phyloP scores from a whole-genome alignment of 1,284 basidiomycete species.

The Sporisorium exsertum region DNA sequence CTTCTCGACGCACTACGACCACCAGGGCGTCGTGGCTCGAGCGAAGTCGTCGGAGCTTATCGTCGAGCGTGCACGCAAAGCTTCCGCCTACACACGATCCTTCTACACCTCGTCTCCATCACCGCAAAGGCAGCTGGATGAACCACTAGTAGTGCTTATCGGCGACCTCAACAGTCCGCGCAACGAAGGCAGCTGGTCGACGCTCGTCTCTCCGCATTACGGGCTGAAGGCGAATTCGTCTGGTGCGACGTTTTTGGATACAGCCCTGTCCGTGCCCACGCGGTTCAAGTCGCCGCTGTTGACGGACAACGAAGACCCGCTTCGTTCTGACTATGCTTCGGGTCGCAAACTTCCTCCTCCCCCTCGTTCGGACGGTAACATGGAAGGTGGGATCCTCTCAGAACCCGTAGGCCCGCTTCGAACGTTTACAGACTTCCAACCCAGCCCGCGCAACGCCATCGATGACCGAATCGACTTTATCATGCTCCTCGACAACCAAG shows the following conservation, averaged over 20 bases:
- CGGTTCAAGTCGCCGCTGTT: constrained; percentile 26
- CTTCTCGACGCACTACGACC: constrained; percentile 60
- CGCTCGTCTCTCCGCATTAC: constrained; percentile 51
- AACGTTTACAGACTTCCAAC: constrained; percentile 53
- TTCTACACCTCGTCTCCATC: constrained; percentile 4
- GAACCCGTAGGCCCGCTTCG: constrained; percentile 34
- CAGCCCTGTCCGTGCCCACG: constrained; percentile 44
- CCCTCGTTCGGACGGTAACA: background rate
- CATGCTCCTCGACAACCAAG: constrained; percentile 43
- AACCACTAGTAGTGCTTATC: constrained; percentile 51
- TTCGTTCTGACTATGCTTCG: constrained; percentile 21
- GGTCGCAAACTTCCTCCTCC: constrained; percentile 10
- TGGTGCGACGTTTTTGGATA: constrained; percentile 42
- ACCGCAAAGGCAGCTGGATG: background rate
- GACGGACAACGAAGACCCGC: constrained; percentile 41
- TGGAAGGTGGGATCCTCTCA: constrained; percentile 15
- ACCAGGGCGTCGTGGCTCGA: constrained; percentile 48
- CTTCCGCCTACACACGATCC: constrained; percentile 11
- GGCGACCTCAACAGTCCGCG: constrained; percentile 58
- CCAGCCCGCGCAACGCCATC: constrained; percentile 30
- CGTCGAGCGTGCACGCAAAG: constrained; percentile 33
- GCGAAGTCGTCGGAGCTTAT: constrained; percentile 48
- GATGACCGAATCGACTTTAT: constrained; percentile 56
- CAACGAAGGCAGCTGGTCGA: constrained; percentile 47
- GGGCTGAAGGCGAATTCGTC: constrained; percentile 17